Evolutionary conservation across 2,329 filamentous ascomycete species (phyloP), one percentile per base, ranked within the genome.

Genomic region (Ilyonectria destructans): DNA sequence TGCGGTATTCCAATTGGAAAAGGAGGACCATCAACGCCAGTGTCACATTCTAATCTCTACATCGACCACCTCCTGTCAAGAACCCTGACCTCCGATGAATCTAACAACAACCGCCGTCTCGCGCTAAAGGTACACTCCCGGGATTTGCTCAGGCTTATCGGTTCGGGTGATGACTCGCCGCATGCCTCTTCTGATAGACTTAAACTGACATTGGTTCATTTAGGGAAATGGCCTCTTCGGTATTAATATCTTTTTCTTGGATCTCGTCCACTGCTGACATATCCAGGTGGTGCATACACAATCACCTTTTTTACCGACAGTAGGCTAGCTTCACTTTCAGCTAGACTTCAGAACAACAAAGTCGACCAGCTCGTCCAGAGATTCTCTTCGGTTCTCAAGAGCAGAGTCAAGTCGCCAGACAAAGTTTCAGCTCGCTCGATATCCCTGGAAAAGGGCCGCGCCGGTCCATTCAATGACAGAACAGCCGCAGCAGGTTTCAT

Each of bases 251-350:
- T 40, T 15, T 8, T 40, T 21, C 6, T 13, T 45, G 31, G 10
- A 8, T 8, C 1, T n/a, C n/a, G 19, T 58, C 12, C 23, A 62
- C n/a, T 45, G 55, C 59, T 62, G n/a, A 68, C 9, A 1, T 29
- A 33, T 7, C 6, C 13, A 74, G 73, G 65, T 19, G 72, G 72
- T 2, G 72, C 67, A 3, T 73, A 70, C 2, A 73, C 67, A 6
- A 55, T 75, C 35, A 75, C 72, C 1, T 75, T 75, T 26, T 74
- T 75, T 10, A 72, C 69, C 0, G 73, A 75, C 21, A 69, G 54
- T 5, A 66, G 73, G n/a, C 63, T 75, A 2, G 69, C 72, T 21
- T 72, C 55, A 0, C 61, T 75, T 1, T 69, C 73, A 1, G 62
- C 67, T 2, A 73, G 70, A 33, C 71, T 75, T 13, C 63, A 69